Evolutionary conservation across 2,329 filamentous ascomycete species (phyloP).

Genomic region (Alternaria gaisen): DNA sequence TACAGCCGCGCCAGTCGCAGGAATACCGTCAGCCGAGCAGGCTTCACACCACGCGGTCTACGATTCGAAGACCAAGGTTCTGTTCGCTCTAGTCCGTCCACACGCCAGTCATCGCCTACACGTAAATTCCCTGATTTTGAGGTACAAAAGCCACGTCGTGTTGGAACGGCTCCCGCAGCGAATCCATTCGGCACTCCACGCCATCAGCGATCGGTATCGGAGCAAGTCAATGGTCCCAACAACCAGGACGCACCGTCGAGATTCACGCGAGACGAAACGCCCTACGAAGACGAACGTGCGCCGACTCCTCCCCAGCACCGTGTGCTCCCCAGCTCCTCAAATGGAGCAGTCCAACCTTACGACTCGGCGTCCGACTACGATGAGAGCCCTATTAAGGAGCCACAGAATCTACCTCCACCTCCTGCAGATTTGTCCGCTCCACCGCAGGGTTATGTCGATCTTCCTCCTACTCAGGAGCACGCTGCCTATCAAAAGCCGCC

Average conservation of each 20-base stretch:
- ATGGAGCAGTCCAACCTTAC: constrained; percentile 32
- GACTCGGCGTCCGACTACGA: constrained; percentile 44
- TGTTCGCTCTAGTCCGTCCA: constrained; percentile 55
- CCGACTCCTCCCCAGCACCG: constrained; percentile 56
- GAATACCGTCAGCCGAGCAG: constrained; percentile 55
- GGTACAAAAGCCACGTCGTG: constrained; percentile 46
- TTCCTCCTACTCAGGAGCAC: constrained; percentile 82
- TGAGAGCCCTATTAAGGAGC: constrained; percentile 40
- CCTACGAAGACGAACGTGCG: constrained; percentile 45
- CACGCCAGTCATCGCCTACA: constrained; percentile 55
- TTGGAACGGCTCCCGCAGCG: constrained; percentile 55
- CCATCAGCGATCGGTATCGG: constrained; percentile 61
- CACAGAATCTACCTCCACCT: constrained; percentile 42
- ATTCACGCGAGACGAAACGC: constrained; percentile 48
- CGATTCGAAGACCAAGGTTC: constrained; percentile 56
- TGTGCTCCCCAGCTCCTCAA: constrained; percentile 22
- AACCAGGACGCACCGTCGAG: constrained; percentile 53
- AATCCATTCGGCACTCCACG: constrained; percentile 38
- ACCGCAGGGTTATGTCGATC: constrained; percentile 77
- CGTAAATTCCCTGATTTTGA: constrained; percentile 36
- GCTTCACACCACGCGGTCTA: constrained; percentile 47
- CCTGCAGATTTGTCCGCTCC: constrained; percentile 49
- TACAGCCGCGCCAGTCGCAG: constrained; percentile 51
- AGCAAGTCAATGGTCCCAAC: constrained; percentile 55
- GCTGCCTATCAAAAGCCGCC: constrained; percentile 74